Evolutionary conservation across 2,329 filamentous ascomycete species (phyloP).

Genomic region (Periconia macrospinosa): DNA sequence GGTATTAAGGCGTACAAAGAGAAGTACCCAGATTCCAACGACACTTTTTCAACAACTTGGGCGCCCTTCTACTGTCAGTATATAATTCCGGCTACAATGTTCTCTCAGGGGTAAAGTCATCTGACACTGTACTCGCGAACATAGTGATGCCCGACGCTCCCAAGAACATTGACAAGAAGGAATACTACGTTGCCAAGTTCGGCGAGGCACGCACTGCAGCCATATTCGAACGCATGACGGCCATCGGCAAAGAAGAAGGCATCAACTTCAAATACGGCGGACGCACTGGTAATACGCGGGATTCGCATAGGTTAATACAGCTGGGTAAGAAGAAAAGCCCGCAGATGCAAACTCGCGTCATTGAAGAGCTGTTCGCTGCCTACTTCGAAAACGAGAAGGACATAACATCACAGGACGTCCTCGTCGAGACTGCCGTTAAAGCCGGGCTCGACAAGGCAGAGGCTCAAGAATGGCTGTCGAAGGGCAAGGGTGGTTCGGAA

Average conservation of each 20-base stretch:
- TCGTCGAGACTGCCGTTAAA: slow-evolving; percentile 45
- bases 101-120: too few relatives aligned
- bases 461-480: slow-evolving; percentile 47
- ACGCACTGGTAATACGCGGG: slow-evolving; percentile 73
- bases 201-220: slow-evolving; percentile 61
- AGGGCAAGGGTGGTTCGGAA: slow-evolving; percentile 47
- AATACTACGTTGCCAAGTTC: slow-evolving; percentile 65
- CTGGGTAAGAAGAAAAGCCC: slow-evolving; percentile 61
- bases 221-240: slow-evolving; percentile 60
- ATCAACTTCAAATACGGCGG: slow-evolving; percentile 75
- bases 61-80: slow-evolving; percentile 67
- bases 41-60: slow-evolving; percentile 76
- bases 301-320: slow-evolving; percentile 71
- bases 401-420: slow-evolving; percentile 46
- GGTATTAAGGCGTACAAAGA: slow-evolving; percentile 70
- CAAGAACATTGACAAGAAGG: slow-evolving; percentile 56
- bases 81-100: too few relatives aligned
- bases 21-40: slow-evolving; percentile 60
- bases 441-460: slow-evolving; percentile 49
- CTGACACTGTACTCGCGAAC: too few relatives aligned
- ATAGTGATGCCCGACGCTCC: slow-evolving; percentile 65
- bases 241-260: slow-evolving; percentile 65
- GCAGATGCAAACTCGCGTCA: slow-evolving; percentile 50
- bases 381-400: slow-evolving; percentile 55
- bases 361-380: slow-evolving; percentile 43